Conservation (phyloP, 2,329 filamentous ascomycete genomes). For the Stachybotrys chlorohalonatus region DNA sequence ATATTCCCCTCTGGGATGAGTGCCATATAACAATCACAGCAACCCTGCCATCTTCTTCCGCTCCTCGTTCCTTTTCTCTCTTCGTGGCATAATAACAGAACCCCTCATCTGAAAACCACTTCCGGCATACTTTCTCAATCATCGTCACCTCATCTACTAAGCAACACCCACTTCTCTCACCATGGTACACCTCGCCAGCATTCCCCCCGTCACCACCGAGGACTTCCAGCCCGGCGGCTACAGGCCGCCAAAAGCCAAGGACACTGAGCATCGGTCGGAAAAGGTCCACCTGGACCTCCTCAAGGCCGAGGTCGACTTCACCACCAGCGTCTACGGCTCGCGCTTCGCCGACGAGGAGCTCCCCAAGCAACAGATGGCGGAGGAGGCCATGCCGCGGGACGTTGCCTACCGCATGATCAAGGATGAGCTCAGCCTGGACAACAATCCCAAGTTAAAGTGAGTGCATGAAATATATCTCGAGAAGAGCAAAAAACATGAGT, state of each 20-base stretch:
- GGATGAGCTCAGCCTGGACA: slow-evolving; percentile 85
- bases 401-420: slow-evolving; percentile 97
- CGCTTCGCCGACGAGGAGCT: slow-evolving; percentile 74
- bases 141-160: background rate
- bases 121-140: background rate
- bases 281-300: slow-evolving; percentile 20
- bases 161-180: background rate
- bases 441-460: slow-evolving; percentile 79
- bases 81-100: background rate
- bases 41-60: background rate
- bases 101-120: too few species aligned
- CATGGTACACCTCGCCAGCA: slow-evolving; percentile 44
- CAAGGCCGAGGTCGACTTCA: slow-evolving; percentile 50
- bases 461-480: slow-evolving; percentile 7
- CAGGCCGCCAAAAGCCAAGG: too few species aligned
- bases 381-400: slow-evolving; percentile 80
- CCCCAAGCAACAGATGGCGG: slow-evolving; percentile 78
- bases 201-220: slow-evolving; percentile 15
- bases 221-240: background rate
- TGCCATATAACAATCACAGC: background rate
- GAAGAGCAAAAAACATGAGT: background rate
- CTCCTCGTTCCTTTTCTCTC: background rate
- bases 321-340: slow-evolving; percentile 80
- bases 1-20: background rate
- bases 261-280: background rate